These are phyloP conservation scores for Trichoderma aggressivum DNA, from an alignment of 2,329 filamentous ascomycete species.

Conservation along the genomic window DNA sequence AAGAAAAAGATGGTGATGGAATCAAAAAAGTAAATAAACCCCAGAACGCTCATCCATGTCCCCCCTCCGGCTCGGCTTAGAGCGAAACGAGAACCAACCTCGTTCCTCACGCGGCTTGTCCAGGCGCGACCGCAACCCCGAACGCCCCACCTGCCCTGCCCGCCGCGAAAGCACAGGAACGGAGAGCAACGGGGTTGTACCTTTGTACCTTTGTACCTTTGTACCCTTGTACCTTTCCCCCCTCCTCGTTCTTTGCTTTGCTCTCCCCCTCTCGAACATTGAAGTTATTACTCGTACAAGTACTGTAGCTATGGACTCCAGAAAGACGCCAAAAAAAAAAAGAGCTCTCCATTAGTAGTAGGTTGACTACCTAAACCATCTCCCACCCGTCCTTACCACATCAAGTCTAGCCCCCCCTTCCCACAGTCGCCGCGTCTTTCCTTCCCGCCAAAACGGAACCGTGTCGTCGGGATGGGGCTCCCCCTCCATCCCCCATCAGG, in stretches of 20 bases:
- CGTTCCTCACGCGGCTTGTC: slow-evolving; percentile 2
- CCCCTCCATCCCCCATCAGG: background rate
- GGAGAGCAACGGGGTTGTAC: background rate
- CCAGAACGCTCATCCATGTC: background rate
- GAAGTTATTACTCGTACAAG: background rate
- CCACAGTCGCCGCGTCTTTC: slow-evolving; percentile 19
- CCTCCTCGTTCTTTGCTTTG: background rate
- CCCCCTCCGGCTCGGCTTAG: background rate
- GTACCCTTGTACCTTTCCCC: background rate
- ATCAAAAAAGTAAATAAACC: background rate
- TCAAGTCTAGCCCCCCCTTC: background rate
- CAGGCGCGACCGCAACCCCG: background rate
- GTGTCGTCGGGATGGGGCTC: background rate
- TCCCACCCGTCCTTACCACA: background rate
- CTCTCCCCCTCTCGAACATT: background rate
- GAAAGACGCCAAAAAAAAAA: background rate
- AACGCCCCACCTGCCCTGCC: background rate
- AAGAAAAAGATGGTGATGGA: background rate
- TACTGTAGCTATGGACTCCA: background rate
- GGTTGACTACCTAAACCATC: background rate
- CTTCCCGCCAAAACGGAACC: slow-evolving; percentile 15
- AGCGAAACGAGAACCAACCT: background rate
- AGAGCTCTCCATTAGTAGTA: background rate
- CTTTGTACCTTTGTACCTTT: background rate
- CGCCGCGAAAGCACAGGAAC: background rate